Base-by-base conservation (phyloP, 2,329 filamentous ascomycete genomes). In the Camillea tinctor region DNA sequence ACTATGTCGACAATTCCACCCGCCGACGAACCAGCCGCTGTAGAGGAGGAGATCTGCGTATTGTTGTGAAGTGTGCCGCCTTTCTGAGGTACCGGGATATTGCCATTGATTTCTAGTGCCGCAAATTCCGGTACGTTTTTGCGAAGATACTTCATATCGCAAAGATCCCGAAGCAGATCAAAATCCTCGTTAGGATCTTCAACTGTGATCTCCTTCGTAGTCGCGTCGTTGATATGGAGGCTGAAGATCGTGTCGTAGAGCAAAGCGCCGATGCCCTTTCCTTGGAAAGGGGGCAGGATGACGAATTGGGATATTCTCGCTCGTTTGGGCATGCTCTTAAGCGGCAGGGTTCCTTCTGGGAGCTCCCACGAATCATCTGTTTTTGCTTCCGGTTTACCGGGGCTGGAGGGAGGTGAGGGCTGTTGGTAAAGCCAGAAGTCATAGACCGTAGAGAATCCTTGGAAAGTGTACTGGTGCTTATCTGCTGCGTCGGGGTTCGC, bases 111-210 rank as follows among this genome's bases (percentile, higher is more conserved):
- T 52, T 73, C 77, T 6, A 92, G 76, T 0, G 77, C 72, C 2
- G 76, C 75, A 70, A 91, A 91, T 8, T 84, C 81, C 0, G 87
- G 80, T 3, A 84, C 63, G 19, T 80, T 77, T 8, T 75, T 77
- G 57, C 85, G 85, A 3, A 95, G 79, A 65, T 86, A 87, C 4
- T 80, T 77, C 30, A 94, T 78, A 69, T 96, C 92, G 67, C 86
- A 88, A 55, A 89, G 79, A 71, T 95, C 91, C 66, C 92, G 85
- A 68, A 96, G 80, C 60, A 92, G 86, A 70, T 95, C 91, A 67
- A 96, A 96, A 1, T 84, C 86, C 71, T 94, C 91, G 70, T 91
- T 98, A 0, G 95, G 96, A 63, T 98, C 94, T 76, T 99, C 95
- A 5, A 99, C 88, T 0, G 93, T 96, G 69, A 99, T 84, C 72